These are phyloP conservation scores for Ceraceosorus guamensis DNA, from an alignment of 1,284 basidiomycete species.

Conservation along the genomic window DNA sequence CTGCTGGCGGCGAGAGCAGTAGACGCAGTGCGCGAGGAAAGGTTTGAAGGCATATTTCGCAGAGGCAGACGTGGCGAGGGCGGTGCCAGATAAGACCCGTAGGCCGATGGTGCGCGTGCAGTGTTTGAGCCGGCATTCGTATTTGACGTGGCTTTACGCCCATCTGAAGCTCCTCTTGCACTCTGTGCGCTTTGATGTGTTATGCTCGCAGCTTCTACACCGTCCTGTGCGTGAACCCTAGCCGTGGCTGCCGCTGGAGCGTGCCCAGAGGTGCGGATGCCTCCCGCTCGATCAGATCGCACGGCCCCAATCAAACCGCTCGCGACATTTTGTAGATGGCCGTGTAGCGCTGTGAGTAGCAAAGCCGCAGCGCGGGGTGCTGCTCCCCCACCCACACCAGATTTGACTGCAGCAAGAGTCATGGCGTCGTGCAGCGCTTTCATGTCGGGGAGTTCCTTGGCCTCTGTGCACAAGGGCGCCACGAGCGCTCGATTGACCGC, in stretches of 20 bases:
- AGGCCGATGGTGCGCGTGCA: not conserved
- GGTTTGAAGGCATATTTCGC: slow-evolving; percentile 20
- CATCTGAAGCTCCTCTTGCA: slow-evolving; percentile 13
- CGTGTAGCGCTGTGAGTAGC: slow-evolving; percentile 45
- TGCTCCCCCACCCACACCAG: slow-evolving; percentile 46
- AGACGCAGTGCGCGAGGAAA: slow-evolving; percentile 22
- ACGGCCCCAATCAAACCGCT: slow-evolving; percentile 37
- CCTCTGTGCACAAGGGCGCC: slow-evolving; percentile 47
- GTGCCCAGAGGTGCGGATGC: slow-evolving; percentile 22
- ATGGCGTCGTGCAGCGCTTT: slow-evolving; percentile 50
- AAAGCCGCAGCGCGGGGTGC: slow-evolving; percentile 46
- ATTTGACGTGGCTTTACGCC: slow-evolving; percentile 16
- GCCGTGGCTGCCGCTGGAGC: slow-evolving; percentile 15
- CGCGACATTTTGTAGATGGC: slow-evolving; percentile 41
- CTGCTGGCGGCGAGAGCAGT: slow-evolving; percentile 13
- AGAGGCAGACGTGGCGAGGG: slow-evolving; percentile 7
- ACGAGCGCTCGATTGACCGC: slow-evolving; percentile 28
- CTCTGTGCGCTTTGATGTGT: slow-evolving; percentile 10
- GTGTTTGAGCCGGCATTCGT: not conserved
- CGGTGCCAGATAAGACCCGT: not conserved
- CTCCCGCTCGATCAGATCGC: slow-evolving; percentile 31
- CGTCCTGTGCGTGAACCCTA: slow-evolving; percentile 8
- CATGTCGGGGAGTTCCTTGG: slow-evolving; percentile 48
- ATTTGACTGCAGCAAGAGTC: slow-evolving; percentile 49
- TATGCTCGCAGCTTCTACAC: slow-evolving; percentile 9